Conservation (phyloP, 2,329 filamentous ascomycete species). For the Lachnellula cervina region DNA sequence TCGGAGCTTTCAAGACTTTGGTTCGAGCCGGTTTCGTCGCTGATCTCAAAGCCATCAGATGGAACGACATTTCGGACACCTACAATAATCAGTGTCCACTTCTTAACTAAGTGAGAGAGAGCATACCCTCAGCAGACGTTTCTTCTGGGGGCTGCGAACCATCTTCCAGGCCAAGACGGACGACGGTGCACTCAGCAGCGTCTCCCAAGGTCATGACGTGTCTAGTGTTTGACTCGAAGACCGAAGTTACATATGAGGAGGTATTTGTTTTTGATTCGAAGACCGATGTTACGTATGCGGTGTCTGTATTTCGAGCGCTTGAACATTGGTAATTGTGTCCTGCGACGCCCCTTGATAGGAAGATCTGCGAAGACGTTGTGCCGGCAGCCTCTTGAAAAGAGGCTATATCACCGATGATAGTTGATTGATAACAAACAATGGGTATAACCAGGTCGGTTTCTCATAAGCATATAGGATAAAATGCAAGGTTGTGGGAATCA, state of each 20-base stretch:
- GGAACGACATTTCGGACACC: neutral
- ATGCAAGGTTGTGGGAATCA: neutral
- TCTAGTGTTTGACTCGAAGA: slow-evolving; percentile 24
- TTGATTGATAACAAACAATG: slow-evolving; percentile 23
- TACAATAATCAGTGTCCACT: neutral
- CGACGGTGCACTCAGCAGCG: slow-evolving; percentile 6
- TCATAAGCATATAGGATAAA: neutral
- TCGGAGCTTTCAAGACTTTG: neutral
- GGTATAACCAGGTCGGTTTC: slow-evolving; percentile 10
- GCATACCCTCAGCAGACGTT: neutral
- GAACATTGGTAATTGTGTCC: slow-evolving; percentile 29
- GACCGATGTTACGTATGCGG: slow-evolving; percentile 21
- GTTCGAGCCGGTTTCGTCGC: neutral
- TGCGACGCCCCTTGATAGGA: slow-evolving; percentile 42
- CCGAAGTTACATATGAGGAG: slow-evolving; percentile 20
- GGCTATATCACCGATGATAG: slow-evolving; percentile 16
- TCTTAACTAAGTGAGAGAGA: neutral
- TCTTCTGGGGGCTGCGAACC: neutral
- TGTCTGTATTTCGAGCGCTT: neutral
- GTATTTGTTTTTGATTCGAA: slow-evolving; percentile 20
- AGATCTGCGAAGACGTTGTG: slow-evolving; percentile 44
- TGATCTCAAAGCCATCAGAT: neutral
- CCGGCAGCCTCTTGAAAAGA: slow-evolving; percentile 19
- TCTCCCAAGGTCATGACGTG: slow-evolving; percentile 29
- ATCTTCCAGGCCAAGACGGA: slow-evolving; percentile 1